A percentile compares a stretch with the other conserved stretches of the same genome.
phyloP scores from a whole-genome alignment of 768 basidiomycete genomes.

The Paxillus involutus region DNA sequence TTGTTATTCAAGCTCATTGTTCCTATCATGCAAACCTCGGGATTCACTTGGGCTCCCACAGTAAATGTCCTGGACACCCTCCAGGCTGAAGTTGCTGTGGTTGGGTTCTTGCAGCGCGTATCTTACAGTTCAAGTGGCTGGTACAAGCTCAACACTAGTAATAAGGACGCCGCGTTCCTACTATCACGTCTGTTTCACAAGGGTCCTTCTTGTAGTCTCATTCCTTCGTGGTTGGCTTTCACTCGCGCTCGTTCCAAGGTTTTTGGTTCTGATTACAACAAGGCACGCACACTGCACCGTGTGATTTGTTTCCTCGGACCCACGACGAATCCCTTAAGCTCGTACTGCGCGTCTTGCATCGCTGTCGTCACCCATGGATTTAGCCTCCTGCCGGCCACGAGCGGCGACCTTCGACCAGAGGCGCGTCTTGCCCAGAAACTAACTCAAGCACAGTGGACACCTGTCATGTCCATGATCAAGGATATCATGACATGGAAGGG shows the following conservation, averaged over 20 bases:
- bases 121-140: not conserved
- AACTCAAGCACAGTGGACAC: not conserved
- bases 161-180: not conserved
- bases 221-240: not conserved
- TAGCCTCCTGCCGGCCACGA: not conserved
- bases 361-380: not conserved
- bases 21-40: not conserved
- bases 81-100: not conserved
- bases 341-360: conserved; percentile 3
- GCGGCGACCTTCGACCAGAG: not conserved
- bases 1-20: not conserved
- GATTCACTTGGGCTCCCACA: not conserved
- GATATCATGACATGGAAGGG: not conserved
- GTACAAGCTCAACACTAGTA: conserved; percentile 3
- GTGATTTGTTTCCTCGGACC: not conserved
- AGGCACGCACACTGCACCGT: not conserved
- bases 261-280: conserved; percentile 1
- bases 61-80: not conserved
- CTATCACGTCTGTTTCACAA: not conserved
- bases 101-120: not conserved
- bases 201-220: not conserved
- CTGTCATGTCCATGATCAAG: not conserved
- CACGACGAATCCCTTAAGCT: not conserved
- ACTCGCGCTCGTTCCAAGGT: not conserved
- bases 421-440: not conserved